Conservation (phyloP, 2,329 filamentous ascomycete genomes). For the Fusarium staphyleae region DNA sequence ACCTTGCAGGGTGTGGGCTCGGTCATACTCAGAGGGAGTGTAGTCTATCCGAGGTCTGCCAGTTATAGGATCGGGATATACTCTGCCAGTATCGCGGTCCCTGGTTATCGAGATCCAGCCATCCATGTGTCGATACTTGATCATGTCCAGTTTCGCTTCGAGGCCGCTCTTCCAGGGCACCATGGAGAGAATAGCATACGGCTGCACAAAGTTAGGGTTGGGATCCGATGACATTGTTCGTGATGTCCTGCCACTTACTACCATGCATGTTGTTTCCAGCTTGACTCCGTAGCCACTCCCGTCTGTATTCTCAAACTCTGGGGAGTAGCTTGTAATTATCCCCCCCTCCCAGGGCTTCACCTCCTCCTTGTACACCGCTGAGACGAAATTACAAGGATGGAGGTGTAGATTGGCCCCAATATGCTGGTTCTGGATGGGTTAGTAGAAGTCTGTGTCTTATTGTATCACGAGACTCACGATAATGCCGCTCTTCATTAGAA, state of each 20-base stretch:
- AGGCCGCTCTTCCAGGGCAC: slow-evolving; percentile 73
- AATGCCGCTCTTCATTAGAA: slow-evolving; percentile 80
- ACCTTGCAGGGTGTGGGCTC: slow-evolving; percentile 74
- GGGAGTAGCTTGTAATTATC: slow-evolving; percentile 80
- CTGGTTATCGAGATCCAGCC: slow-evolving; percentile 77
- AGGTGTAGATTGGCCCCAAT: slow-evolving; percentile 83
- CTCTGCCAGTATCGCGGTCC: slow-evolving; percentile 76
- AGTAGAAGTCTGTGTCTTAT: slow-evolving; percentile 21
- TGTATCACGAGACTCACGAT: slow-evolving; percentile 54
- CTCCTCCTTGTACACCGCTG: slow-evolving; percentile 72
- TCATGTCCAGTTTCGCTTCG: slow-evolving; percentile 74
- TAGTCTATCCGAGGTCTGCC: slow-evolving; percentile 75
- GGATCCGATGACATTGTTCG: slow-evolving; percentile 1
- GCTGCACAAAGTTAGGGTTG: slow-evolving; percentile 51
- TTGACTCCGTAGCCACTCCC: slow-evolving; percentile 82
- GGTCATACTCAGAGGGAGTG: slow-evolving; percentile 73
- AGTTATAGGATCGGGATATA: slow-evolving; percentile 74
- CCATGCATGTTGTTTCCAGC: slow-evolving; percentile 78
- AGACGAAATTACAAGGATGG: slow-evolving; percentile 72
- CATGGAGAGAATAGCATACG: slow-evolving; percentile 67
- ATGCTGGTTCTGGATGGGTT: slow-evolving; percentile 67
- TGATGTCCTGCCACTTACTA: slow-evolving; percentile 50
- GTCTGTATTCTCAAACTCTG: slow-evolving; percentile 82
- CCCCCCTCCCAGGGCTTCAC: slow-evolving; percentile 75
- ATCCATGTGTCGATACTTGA: slow-evolving; percentile 73